Base-by-base conservation (phyloP, 148 eudicot genomes). In the Fallopia convolvulus region DNA sequence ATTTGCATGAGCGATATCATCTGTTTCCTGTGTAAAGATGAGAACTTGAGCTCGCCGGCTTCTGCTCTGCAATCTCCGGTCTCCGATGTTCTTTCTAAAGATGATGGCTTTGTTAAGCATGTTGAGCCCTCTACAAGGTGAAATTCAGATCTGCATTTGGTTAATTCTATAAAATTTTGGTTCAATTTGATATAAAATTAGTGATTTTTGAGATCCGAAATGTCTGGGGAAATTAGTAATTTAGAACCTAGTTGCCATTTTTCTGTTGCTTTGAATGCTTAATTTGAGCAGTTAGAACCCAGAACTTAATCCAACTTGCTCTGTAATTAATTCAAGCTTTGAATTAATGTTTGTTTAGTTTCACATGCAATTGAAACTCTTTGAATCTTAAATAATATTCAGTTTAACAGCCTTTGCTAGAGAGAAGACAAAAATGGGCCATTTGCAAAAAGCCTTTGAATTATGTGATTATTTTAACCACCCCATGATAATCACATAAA, bases 1-100 rank as follows among this genome's bases (percentile, higher is more conserved):
- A 49, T 94, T 13, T 88, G 89, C 81, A 89, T 90, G 92, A 90
- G 84, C 1, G 93, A 94, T 78, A 79, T 94, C 30, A 86, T 90
- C 41, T 89, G 91, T 78, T 90, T 70, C 50, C 89, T 94, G 0
- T 89, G 91, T 41, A 79, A 76, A 50, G 86, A 86, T 0, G 84
- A 85, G 21, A 89, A 88, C 50, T 77, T 90, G 76, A 8, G 65
- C 5, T 87, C 88, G 42, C 93, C 91, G 6, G 76, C 81, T 6
- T 76, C 83, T 18, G 93, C 93, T 36, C 84, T 93, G 53, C 80
- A 88, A n/a, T 81, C 91, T 44, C 95, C 97, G 56, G 86, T 89
- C 36, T 83, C 93, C 63, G 86, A 50, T 7, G 73, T 93, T 79
- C 76, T 93, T 32, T 30, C 85, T 0, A 74, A 78, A 3, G 15